Base-by-base conservation (phyloP, 2,329 filamentous ascomycete genomes). In the Tricladium varicosporioides region DNA sequence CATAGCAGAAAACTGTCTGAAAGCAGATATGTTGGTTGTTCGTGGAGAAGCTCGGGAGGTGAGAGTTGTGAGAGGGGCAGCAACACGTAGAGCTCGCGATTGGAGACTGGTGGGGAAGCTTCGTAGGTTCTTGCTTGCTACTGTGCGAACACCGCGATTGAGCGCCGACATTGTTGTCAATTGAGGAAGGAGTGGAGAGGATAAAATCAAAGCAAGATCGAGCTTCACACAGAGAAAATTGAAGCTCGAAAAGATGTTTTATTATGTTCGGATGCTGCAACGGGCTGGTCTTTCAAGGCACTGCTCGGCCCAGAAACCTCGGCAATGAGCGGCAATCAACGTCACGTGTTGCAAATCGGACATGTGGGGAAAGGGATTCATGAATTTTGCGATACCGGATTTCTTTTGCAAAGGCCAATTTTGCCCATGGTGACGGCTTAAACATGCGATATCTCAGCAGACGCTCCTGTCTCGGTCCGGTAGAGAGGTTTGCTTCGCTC, bases 1-100 rank as follows among this genome's bases (percentile, higher is more conserved):
- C 71, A 73, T 73, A 22, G 70, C 72, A 32, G 70, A 71, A 58
- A 73, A 74, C 60, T 67, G 65, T 59, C 62, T 65, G 56, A 55
- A 56, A 11, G 64, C 46, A 19, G 59, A 36, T 46, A 46, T 14
- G 36, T 49, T 15, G 27, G 51, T 54, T 54, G 54, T 60, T 49
- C 48, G 58, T 61, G 55, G 57, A 53, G 63, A 60, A 60, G 61
- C 54, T 62, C 62, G 63, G 46, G 54, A 57, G 49, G 55, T 60
- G 18, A 63, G 49, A 11, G 47, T 43, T 33, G 33, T 54, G 18
- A 70, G 65, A 64, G 67, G 65, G 61, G 62, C 60, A 59, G 47
- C 45, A 43, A 16, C 13, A 40, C 63, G 63, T 31, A 66, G 59
- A 60, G 59, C 62, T 64, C 61, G 62, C 42, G 65, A 64, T 63